phyloP scores from a whole-genome alignment of 495 filamentous ascomycete genomes.

The Hypoxylon rickii region DNA sequence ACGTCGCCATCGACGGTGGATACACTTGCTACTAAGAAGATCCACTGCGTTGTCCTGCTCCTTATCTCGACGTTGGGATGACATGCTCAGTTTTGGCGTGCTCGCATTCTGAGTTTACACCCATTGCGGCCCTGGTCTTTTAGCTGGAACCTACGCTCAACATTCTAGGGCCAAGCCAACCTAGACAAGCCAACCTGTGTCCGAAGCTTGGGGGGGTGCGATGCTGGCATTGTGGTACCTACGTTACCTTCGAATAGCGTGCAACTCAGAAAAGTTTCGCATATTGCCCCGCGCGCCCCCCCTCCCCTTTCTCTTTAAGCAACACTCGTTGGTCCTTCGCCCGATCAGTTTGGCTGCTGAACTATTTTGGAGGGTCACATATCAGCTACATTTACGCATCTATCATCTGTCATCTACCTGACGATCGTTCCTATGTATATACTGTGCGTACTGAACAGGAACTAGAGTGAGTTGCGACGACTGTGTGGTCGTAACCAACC shows the following conservation, averaged over 20 bases:
- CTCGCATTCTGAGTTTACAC: too few relatives aligned
- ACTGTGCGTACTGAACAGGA: too few relatives aligned
- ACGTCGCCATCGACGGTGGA: constrained; percentile 75
- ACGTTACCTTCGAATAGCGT: background rate
- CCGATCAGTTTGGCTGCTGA: background rate
- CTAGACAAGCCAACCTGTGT: too few relatives aligned
- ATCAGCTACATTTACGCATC: constrained; percentile 5
- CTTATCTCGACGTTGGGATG: constrained; percentile 8
- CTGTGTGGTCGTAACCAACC: too few relatives aligned
- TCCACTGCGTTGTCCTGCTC: background rate
- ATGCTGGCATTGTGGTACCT: constrained; percentile 6
- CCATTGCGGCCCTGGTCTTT: constrained; percentile 21
- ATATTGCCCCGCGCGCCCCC: background rate
- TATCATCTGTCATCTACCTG: too few relatives aligned
- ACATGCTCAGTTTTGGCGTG: constrained; percentile 4
- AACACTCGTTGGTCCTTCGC: too few relatives aligned
- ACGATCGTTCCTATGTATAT: constrained; percentile 9
- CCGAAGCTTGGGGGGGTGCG: constrained; percentile 18
- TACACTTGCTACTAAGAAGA: constrained; percentile 52
- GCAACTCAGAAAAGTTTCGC: background rate
- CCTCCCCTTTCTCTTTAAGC: too few relatives aligned
- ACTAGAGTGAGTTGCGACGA: too few relatives aligned
- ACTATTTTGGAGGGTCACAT: constrained; percentile 5
- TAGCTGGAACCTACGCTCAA: constrained; percentile 20
- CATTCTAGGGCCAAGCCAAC: too few relatives aligned